phyloP scores from a whole-genome alignment of 495 filamentous ascomycete species.

The Aspergillus taichungensis region DNA sequence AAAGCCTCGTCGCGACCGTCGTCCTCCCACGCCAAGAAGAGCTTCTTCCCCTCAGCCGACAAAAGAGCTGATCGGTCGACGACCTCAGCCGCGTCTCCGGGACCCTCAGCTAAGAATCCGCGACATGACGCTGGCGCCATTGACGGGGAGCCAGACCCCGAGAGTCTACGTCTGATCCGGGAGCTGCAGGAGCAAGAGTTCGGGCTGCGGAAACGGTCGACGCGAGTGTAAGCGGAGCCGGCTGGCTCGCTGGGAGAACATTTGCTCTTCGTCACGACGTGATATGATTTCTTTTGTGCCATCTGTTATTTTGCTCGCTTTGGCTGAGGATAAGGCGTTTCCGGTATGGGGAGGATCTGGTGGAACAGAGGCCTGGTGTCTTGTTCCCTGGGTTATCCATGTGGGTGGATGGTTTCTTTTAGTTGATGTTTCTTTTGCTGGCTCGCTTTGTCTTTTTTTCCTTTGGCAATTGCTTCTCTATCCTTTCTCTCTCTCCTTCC shows the following conservation, averaged over 20 bases:
- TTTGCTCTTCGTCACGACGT: conserved; percentile 1
- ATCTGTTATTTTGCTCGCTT: background rate
- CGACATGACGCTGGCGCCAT: conserved; percentile 15
- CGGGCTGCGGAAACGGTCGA: conserved; percentile 42
- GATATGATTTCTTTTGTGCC: background rate
- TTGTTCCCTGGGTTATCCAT: conserved; percentile 5
- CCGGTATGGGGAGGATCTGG: too few relatives aligned
- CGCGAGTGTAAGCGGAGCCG: conserved; percentile 14
- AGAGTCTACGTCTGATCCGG: conserved; percentile 47
- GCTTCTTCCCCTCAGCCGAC: conserved; percentile 27
- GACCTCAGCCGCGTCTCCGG: conserved; percentile 23
- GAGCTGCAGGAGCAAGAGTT: conserved; percentile 52
- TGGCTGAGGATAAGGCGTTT: too few relatives aligned
- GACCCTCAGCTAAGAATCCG: conserved; percentile 20
- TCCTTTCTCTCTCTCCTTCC: conserved; percentile 7
- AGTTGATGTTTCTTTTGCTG: background rate
- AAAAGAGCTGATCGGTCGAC: conserved; percentile 23
- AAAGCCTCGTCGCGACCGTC: conserved; percentile 34
- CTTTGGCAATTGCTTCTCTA: conserved; percentile 4
- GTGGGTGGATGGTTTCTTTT: background rate
- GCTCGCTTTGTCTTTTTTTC: conserved; percentile 5
- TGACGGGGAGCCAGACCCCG: conserved; percentile 38
- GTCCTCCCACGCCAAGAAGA: conserved; percentile 40
- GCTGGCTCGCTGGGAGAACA: background rate
- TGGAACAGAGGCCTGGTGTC: background rate